These are phyloP conservation scores for Thielaviopsis musarum DNA, from an alignment of 2,329 filamentous ascomycete genomes.

Conservation along the genomic window DNA sequence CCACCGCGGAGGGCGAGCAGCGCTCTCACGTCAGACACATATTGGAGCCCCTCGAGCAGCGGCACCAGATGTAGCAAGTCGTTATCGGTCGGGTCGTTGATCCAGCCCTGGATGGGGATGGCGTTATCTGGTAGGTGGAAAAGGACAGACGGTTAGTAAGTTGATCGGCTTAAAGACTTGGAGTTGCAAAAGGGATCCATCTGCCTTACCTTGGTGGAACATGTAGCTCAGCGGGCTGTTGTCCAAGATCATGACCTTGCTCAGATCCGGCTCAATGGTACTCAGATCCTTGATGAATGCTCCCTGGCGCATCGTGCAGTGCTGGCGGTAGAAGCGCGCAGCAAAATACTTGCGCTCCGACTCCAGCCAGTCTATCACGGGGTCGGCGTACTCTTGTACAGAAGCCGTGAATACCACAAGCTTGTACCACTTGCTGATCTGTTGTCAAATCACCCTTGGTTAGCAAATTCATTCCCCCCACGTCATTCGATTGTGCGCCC, in stretches of 20 bases:
- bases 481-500: conserved; percentile 14
- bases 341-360: conserved; percentile 93
- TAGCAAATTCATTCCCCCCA: background rate
- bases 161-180: no score
- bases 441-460: conserved; percentile 5
- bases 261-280: conserved; percentile 88
- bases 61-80: conserved; percentile 87
- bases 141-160: conserved; percentile 3
- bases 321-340: conserved; percentile 84
- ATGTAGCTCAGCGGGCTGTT: conserved; percentile 97
- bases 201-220: conserved; percentile 79
- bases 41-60: conserved; percentile 83
- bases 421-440: conserved; percentile 97
- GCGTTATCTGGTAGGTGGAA: conserved; percentile 58
- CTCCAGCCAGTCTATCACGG: conserved; percentile 97
- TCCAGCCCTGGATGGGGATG: conserved; percentile 98
- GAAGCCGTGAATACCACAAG: conserved; percentile 92
- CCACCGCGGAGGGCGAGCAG: conserved; percentile 77
- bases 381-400: conserved; percentile 96
- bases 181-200: background rate
- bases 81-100: conserved; percentile 93
- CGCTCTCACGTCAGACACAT: conserved; percentile 88
- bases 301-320: conserved; percentile 88
- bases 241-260: conserved; percentile 96
- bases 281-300: conserved; percentile 97